Evolutionary conservation across 441 rosid genomes (phyloP).

Genomic region (Corymbia calophylla): DNA sequence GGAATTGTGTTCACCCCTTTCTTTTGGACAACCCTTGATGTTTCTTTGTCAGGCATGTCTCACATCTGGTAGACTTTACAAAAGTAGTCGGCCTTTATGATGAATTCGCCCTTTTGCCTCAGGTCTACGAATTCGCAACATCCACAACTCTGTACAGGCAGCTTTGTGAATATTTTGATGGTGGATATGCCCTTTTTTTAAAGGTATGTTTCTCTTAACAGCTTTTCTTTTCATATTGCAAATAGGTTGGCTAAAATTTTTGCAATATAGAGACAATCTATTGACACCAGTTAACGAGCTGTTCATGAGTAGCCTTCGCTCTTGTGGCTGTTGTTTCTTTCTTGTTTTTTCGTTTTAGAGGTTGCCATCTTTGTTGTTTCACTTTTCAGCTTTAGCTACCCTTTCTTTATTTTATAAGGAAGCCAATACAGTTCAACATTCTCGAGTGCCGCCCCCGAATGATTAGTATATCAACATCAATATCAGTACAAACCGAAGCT

Average conservation of each 20-base stretch:
- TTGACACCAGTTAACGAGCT: neutral
- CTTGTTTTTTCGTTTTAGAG: neutral
- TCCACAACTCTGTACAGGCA: neutral
- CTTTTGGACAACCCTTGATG: neutral
- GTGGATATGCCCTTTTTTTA: too few relatives aligned
- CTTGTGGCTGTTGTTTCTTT: neutral
- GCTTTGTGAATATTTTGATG: neutral
- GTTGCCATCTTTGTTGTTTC: too few relatives aligned
- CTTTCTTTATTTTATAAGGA: neutral
- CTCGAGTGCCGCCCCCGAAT: neutral
- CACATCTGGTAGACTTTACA: neutral
- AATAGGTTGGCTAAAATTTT: neutral
- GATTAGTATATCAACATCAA: neutral
- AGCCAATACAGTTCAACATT: neutral
- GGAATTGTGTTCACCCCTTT: neutral
- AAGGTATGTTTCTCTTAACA: neutral
- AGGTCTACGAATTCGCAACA: neutral
- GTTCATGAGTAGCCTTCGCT: too few relatives aligned
- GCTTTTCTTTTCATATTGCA: neutral
- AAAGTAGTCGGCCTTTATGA: neutral
- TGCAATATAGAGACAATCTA: neutral
- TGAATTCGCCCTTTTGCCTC: neutral
- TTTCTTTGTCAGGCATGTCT: neutral
- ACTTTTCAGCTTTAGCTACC: neutral
- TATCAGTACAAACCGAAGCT: neutral